Evolutionary conservation across 2,329 filamentous ascomycete species (phyloP), one percentile per base, ranked within the genome.

Genomic region (Aureobasidium subglaciale): DNA sequence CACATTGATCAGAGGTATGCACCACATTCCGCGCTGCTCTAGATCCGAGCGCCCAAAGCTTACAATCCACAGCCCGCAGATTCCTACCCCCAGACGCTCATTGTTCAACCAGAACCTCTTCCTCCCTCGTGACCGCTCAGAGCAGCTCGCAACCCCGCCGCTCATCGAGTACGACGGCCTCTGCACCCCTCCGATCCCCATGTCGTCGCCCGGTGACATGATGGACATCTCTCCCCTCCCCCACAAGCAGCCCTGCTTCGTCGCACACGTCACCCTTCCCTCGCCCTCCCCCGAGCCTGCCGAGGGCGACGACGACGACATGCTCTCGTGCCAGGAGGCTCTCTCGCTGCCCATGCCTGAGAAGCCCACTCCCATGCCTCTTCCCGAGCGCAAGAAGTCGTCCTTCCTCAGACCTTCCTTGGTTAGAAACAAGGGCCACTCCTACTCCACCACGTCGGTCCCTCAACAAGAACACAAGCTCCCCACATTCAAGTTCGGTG

Each of bases 171-270:
- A 73, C 85, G 89, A 88, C 69, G 82, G 81, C 65, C 82, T 89
- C 64, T 95, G 87, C 32, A 96, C 91, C 34, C 90, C 93, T 58
- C 88, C 90, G 40, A 77, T 95, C 52, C 85, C 84, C 20, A 87
- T 89, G 1, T 96, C 91, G 6, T 95, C 92, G 41, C 90, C 91
- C 6, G 83, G 82, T 55, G 90, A 96, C 69, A 78, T 83, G 56
- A 96, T 97, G 90, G 91, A 97, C 67, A 85, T 96, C 70, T 96
- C 92, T 41, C 92, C 93, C 35, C 74, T 97, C 37, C 91, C 90
- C 58, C 90, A 96, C 76, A 96, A 96, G 76, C 76, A 80, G 27
- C 80, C 87, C 11, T 78, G 72, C 70, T 74, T 78, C 60, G 67
- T 75, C 43, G 70, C 78, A 27, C 41, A 56, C 42, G 76, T 88